Evolutionary conservation across 495 filamentous ascomycete species (phyloP).

Genomic region (Xylaria flabelliformis): DNA sequence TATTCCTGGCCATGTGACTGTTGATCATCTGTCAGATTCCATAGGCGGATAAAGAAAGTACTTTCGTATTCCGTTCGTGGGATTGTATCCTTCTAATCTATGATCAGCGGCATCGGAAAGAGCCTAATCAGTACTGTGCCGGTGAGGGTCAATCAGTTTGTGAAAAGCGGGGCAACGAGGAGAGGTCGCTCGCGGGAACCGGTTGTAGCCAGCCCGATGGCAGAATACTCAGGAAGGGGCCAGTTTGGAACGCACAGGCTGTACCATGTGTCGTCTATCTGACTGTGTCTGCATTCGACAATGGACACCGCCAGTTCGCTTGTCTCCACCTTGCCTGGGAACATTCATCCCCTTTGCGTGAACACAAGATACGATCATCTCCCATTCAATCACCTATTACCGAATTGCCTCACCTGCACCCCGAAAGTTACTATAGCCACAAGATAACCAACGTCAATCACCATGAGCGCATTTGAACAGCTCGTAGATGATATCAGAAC

Average conservation of each 20-base stretch:
- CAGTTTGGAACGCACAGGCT: neutral
- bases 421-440: neutral
- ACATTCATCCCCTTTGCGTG: neutral
- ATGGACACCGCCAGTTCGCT: conserved; percentile 13
- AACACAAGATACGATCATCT: neutral
- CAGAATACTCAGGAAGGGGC: neutral
- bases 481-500: conserved; percentile 75
- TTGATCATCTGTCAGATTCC: neutral
- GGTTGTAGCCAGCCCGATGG: neutral
- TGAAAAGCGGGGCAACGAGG: conserved; percentile 19
- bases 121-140: conserved; percentile 3
- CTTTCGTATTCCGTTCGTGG: neutral
- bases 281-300: neutral
- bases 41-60: neutral
- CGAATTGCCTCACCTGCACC: conserved; percentile 11
- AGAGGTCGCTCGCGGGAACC: neutral
- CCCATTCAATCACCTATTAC: conserved; percentile 8
- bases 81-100: neutral
- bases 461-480: conserved; percentile 65
- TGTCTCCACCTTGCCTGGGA: neutral
- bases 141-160: neutral
- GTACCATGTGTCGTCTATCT: conserved; percentile 13
- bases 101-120: conserved; percentile 14
- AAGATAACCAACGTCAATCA: conserved; percentile 10
- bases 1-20: conserved; percentile 8